A percentile compares a stretch with the other conserved stretches of the same genome.
phyloP scores from a whole-genome alignment of 306 rosid genomes.

The Rosa multiflora region DNA sequence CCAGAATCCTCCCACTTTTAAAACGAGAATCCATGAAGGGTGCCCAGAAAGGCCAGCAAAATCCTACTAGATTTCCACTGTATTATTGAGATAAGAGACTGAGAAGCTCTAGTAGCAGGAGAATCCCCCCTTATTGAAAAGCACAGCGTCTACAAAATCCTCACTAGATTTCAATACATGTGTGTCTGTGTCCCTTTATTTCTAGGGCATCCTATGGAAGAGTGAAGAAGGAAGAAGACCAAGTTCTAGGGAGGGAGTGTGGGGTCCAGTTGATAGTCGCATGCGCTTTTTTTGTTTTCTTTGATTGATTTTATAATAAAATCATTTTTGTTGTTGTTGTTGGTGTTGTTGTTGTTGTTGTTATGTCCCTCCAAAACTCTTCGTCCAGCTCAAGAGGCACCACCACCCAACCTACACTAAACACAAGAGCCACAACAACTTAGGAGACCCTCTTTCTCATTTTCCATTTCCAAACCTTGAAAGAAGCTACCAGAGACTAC shows the following conservation, averaged over 20 bases:
- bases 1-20: neutral
- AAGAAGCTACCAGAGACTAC: constrained; percentile 33
- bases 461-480: constrained; percentile 19
- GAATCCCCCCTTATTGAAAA: constrained; percentile 12
- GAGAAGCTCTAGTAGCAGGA: neutral
- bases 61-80: neutral
- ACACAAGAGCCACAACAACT: constrained; percentile 17
- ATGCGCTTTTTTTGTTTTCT: neutral
- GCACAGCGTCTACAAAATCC: constrained; percentile 16
- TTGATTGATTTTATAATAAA: neutral
- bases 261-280: constrained; percentile 25
- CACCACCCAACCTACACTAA: constrained; percentile 41
- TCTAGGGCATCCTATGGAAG: neutral
- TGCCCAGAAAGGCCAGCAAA: constrained; percentile 18
- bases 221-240: neutral
- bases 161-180: constrained; percentile 23
- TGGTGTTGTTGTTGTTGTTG: constrained; percentile 6
- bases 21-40: constrained; percentile 14
- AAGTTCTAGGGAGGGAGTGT: neutral
- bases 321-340: neutral
- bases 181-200: neutral
- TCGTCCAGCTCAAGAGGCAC: constrained; percentile 58
- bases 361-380: constrained; percentile 33
- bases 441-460: neutral
- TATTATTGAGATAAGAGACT: neutral